A percentile compares a stretch with the other conserved stretches of the same genome.
phyloP scores from a whole-genome alignment of 768 basidiomycete genomes.

The Porphyrellus cyaneotinctus region DNA sequence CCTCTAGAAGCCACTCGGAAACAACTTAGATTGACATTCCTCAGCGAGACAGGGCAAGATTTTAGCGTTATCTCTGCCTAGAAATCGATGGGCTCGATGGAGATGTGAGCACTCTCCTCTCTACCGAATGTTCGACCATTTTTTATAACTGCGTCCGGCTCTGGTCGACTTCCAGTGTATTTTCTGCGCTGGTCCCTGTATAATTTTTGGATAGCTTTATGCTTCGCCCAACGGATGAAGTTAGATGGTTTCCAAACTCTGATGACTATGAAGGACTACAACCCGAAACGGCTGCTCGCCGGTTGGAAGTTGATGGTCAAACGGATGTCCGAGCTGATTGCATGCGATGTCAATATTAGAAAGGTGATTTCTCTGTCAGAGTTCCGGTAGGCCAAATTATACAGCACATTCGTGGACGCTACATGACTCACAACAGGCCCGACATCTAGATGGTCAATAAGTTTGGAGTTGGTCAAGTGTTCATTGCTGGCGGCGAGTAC shows the following conservation, averaged over 20 bases:
- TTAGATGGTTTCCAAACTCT: slow-evolving; percentile 22
- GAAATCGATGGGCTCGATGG: slow-evolving; percentile 26
- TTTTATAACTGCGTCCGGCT: slow-evolving; percentile 7
- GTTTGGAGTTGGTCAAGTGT: slow-evolving; percentile 40
- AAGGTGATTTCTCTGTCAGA: slow-evolving; percentile 25
- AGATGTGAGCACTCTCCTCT: slow-evolving; percentile 13
- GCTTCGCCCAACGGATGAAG: slow-evolving; percentile 18
- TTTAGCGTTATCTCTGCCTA: slow-evolving; percentile 34
- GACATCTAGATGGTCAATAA: slow-evolving; percentile 47
- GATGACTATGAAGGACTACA: neutral
- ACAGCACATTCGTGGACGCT: neutral
- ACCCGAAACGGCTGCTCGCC: slow-evolving; percentile 12
- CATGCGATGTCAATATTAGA: slow-evolving; percentile 31
- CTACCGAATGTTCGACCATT: neutral
- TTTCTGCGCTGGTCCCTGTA: neutral
- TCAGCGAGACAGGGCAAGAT: slow-evolving; percentile 35
- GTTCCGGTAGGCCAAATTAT: slow-evolving; percentile 25
- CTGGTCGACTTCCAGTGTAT: neutral
- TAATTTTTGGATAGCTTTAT: neutral
- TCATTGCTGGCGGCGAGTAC: slow-evolving; percentile 41
- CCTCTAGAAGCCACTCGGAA: slow-evolving; percentile 35
- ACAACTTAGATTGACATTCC: slow-evolving; percentile 38
- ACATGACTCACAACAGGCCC: slow-evolving; percentile 29
- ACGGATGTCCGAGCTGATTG: slow-evolving; percentile 26
- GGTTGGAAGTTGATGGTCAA: slow-evolving; percentile 28